Base-by-base conservation (phyloP, 2,329 filamentous ascomycete species). In the Ophiognomonia clavigignenti-juglandacearum region DNA sequence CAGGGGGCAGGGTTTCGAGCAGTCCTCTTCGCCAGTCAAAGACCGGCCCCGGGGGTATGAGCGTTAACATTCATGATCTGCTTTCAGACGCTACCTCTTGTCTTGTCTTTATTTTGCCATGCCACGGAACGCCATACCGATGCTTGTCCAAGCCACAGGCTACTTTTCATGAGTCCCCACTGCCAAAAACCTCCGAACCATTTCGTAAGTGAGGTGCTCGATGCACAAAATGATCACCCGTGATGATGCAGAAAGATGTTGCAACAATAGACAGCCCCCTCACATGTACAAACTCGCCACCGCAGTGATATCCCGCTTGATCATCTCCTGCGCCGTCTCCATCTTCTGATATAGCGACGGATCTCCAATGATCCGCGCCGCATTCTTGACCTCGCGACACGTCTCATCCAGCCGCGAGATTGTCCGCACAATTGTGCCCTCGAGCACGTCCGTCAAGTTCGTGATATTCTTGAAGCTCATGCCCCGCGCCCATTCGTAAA, bases 401-500 rank as follows among this genome's bases (percentile, higher is more conserved):
- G 90, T 96, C 75, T 98, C 93, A 60, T 98, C 93, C 48, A 98
- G 72, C 22, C 93, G 74, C 35, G 90, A 95, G 57, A 98, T 97
- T 2, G 93, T 92, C 43, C 93, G 76, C 39, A 98, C 93, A 68
- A 98, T 97, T 0, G 93, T 97, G 1, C 93, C 93, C 67, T 98
- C 93, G 59, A 97, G 82, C 48, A 98, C 91, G 64, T 97, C 92
- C 7, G 93, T 98, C 61, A 98, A 70, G 56, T 92, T 87, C 0
- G 92, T 97, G 56, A 98, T 98, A 55, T 93, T 92, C 68, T 95
- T 95, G 75, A 98, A 98, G 43, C 88, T 92, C 89, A 97, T 97
- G 22, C 93, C 93, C 41, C 89, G 77, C 9, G 93, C 93, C 93
- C 93, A 98, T 66, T 98, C 93, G 64, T 97, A 96, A 27, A 98